Evolutionary conservation across 768 basidiomycete genomes (phyloP).

Genomic region (Tylopilus sp.): DNA sequence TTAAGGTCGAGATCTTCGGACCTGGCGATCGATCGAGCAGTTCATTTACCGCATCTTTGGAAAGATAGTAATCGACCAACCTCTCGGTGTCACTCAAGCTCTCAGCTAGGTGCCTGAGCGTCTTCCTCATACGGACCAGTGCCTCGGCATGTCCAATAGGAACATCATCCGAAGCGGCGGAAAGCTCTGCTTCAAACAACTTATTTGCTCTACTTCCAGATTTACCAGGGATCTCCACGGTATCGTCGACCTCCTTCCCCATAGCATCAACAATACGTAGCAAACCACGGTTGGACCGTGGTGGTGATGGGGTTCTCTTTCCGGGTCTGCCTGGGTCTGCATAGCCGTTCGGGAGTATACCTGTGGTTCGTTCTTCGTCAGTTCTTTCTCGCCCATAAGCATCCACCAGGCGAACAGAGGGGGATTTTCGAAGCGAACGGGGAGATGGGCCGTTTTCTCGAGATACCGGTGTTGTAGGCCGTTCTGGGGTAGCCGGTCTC

Average conservation of each 20-base stretch:
- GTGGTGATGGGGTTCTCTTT: constrained; percentile 12
- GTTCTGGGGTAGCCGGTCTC: constrained; percentile 22
- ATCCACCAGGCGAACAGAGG: constrained; percentile 64
- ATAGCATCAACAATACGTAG: constrained; percentile 68
- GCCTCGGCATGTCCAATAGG: constrained; percentile 44
- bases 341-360: constrained; percentile 5
- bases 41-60: constrained; percentile 5
- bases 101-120: constrained; percentile 53
- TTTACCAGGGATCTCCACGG: constrained; percentile 31
- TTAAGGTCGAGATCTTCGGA: constrained; percentile 39
- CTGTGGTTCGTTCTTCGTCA: constrained; percentile 9
- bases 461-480: constrained; percentile 20
- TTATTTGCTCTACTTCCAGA: constrained; percentile 15
- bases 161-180: constrained; percentile 20
- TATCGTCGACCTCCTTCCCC: constrained; percentile 54
- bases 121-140: constrained; percentile 53
- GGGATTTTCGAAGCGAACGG: constrained; percentile 43
- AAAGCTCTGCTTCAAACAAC: constrained; percentile 19
- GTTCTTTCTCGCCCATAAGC: constrained; percentile 57
- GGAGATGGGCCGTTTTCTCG: constrained; percentile 26
- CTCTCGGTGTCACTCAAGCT: constrained; percentile 56
- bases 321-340: constrained; percentile 22
- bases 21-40: constrained; percentile 26
- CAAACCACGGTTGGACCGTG: constrained; percentile 32
- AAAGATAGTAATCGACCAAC: constrained; percentile 32